These are phyloP conservation scores for Globisporangium mamillatum DNA, from an alignment of 352 stramenopile genomes.

Conservation along the genomic window DNA sequence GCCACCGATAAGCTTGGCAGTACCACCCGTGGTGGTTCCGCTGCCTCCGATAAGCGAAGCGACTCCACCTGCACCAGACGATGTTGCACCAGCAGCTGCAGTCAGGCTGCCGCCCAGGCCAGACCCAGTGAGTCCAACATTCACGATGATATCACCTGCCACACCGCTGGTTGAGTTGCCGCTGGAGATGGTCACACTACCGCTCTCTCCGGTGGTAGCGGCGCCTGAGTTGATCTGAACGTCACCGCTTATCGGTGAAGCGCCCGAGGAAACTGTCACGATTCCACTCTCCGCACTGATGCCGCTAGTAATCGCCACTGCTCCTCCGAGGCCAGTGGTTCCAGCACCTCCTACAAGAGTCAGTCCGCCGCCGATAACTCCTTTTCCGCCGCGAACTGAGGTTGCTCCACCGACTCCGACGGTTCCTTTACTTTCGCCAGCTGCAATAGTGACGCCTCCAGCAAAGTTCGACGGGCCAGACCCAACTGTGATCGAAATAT, in stretches of 20 bases:
- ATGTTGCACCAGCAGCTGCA: slow-evolving; percentile 17
- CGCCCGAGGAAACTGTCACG: slow-evolving; percentile 23
- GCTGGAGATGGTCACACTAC: slow-evolving; percentile 39
- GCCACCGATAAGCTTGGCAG: slow-evolving; percentile 26
- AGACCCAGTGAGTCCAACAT: slow-evolving; percentile 26
- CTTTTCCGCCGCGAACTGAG: slow-evolving; percentile 25
- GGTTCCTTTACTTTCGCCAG: slow-evolving; percentile 31
- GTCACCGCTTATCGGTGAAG: slow-evolving; percentile 18
- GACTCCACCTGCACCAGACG: slow-evolving; percentile 24
- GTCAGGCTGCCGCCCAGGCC: slow-evolving; percentile 8
- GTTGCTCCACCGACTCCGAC: slow-evolving; percentile 21
- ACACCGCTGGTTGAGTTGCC: slow-evolving; percentile 27
- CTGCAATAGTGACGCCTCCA: slow-evolving; percentile 31
- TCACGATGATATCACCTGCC: slow-evolving; percentile 33
- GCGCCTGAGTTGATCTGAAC: slow-evolving; percentile 30
- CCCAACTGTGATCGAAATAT: slow-evolving; percentile 33
- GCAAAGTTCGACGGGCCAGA: slow-evolving; percentile 25
- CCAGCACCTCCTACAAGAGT: slow-evolving; percentile 36
- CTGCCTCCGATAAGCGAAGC: slow-evolving; percentile 28
- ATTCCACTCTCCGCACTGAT: slow-evolving; percentile 22
- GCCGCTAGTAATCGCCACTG: slow-evolving; percentile 43
- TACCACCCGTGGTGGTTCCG: slow-evolving; percentile 31
- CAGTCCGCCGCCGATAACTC: slow-evolving; percentile 31
- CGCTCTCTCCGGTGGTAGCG: slow-evolving; percentile 30
- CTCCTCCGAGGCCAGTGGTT: slow-evolving; percentile 35